A percentile compares a stretch with the other conserved stretches of the same genome.
phyloP scores from a whole-genome alignment of 352 stramenopile genomes.

The Phytophthora sojae region DNA sequence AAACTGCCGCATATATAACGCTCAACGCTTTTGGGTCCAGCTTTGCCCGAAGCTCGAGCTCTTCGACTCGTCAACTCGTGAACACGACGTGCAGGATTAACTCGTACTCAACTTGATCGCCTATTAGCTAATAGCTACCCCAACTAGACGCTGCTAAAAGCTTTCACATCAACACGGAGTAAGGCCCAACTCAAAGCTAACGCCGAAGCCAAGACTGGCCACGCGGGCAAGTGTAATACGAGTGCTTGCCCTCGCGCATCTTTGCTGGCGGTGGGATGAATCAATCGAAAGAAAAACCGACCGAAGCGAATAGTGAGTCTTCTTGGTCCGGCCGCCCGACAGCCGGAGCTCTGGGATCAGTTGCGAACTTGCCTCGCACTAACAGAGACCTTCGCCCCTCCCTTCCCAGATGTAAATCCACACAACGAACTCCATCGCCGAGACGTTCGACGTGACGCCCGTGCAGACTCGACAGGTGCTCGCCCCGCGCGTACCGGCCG shows the following conservation, averaged over 20 bases:
- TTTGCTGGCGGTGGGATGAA: background rate
- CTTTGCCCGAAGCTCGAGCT: background rate
- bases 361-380: slow-evolving; percentile 6
- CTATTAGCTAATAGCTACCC: background rate
- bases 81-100: background rate
- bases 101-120: background rate
- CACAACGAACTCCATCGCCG: slow-evolving; percentile 8
- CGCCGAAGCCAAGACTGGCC: too few relatives aligned
- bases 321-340: background rate
- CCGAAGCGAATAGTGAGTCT: slow-evolving; percentile 26
- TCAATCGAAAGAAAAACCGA: slow-evolving; percentile 18
- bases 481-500: slow-evolving; percentile 15
- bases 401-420: slow-evolving; percentile 9
- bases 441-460: slow-evolving; percentile 26
- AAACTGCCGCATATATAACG: background rate
- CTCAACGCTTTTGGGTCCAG: background rate
- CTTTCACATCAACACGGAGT: too few relatives aligned
- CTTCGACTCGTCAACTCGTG: background rate
- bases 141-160: too few relatives aligned
- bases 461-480: slow-evolving; percentile 24
- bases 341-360: slow-evolving; percentile 13
- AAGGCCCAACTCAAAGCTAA: too few relatives aligned
- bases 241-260: slow-evolving; percentile 1
- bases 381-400: background rate
- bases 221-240: background rate